phyloP scores from a whole-genome alignment of 768 basidiomycete genomes.

The Cystoderma amianthinum region DNA sequence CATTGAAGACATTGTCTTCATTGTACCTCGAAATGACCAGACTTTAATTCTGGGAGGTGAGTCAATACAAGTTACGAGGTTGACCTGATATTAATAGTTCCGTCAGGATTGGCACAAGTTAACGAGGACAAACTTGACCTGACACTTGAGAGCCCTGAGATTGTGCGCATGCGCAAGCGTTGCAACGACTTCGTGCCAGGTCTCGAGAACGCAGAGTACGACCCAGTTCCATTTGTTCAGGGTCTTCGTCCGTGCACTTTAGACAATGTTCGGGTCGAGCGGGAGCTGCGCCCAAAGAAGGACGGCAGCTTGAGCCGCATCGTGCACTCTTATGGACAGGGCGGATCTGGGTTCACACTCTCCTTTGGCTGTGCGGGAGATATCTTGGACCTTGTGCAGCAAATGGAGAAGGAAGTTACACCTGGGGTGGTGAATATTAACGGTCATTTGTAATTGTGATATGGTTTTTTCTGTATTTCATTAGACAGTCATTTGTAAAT shows the following conservation, averaged over 20 bases:
- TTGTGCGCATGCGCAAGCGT: constrained; percentile 17
- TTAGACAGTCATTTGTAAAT: no score
- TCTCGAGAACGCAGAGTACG: constrained; percentile 16
- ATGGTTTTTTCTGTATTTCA: no score
- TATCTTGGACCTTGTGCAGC: no score
- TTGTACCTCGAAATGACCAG: constrained; percentile 6
- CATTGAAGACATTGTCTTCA: constrained; percentile 1
- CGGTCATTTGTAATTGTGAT: no score
- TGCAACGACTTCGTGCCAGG: constrained; percentile 8
- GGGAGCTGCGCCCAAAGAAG: constrained; percentile 12
- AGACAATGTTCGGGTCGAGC: constrained; percentile 19
- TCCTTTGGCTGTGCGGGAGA: no score
- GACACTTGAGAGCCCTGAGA: constrained; percentile 16
- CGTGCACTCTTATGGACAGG: constrained; percentile 15
- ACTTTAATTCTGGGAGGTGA: constrained; percentile 1
- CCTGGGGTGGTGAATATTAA: no score
- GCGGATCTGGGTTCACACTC: no score
- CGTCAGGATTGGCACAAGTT: constrained; percentile 15
- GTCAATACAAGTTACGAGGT: neutral
- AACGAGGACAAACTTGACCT: constrained; percentile 16
- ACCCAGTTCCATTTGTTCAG: constrained; percentile 16
- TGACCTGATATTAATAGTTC: neutral
- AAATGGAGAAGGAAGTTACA: no score
- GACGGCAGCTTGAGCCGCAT: constrained; percentile 5
- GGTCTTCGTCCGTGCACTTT: constrained; percentile 20